Evolutionary conservation across 2,329 filamentous ascomycete species (phyloP).

Genomic region (Fulvia fulva): DNA sequence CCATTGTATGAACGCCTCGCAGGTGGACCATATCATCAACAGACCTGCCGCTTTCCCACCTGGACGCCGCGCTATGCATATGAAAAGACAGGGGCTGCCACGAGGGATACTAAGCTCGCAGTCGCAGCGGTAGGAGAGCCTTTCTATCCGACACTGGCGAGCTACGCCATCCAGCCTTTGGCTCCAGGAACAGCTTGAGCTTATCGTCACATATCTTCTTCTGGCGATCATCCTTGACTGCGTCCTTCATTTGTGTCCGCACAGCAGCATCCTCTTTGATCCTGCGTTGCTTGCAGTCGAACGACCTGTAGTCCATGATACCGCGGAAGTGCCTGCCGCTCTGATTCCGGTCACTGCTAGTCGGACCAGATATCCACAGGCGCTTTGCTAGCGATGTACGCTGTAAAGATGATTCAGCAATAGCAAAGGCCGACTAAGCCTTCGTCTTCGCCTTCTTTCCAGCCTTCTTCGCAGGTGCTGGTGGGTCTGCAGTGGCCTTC

Average conservation of each 20-base stretch:
- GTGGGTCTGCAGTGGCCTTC: neutral
- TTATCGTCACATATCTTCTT: conserved; percentile 12
- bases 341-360: neutral
- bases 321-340: neutral
- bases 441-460: conserved; percentile 2
- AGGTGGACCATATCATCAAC: neutral
- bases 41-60: neutral
- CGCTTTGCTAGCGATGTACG: neutral
- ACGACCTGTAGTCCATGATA: neutral
- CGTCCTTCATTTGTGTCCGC: neutral
- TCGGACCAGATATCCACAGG: neutral
- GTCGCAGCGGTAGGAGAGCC: neutral
- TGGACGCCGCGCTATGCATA: conserved; percentile 11
- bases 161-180: neutral
- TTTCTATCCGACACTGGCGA: neutral
- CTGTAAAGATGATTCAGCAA: neutral
- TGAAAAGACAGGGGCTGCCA: neutral
- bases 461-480: neutral
- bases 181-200: conserved; percentile 3
- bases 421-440: conserved; percentile 6
- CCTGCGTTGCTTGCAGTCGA: neutral
- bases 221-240: neutral
- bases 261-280: neutral
- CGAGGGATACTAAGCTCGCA: neutral
- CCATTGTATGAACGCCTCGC: neutral